Percentiles rank a stretch among this genome's conserved stretches.
Evolutionary conservation across 805 yeast species (phyloP).

Genomic region (Cyberlindnera bimundalis): DNA sequence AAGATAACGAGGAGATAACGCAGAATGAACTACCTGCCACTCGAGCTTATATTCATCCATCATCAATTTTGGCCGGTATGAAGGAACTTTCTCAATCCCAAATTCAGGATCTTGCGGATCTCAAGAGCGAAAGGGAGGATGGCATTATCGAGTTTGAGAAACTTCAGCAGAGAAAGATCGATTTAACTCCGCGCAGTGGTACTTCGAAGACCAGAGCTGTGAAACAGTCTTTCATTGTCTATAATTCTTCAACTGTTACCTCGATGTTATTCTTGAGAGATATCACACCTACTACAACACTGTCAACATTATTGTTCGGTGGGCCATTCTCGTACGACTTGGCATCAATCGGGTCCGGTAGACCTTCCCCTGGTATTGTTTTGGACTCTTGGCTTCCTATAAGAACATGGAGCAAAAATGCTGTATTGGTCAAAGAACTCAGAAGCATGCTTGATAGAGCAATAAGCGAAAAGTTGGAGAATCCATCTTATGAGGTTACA

Average conservation of each 20-base stretch:
- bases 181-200: conserved; percentile 37
- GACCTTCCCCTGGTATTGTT: conserved; percentile 76
- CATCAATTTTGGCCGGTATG: conserved; percentile 65
- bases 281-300: conserved; percentile 72
- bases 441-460: conserved; percentile 63
- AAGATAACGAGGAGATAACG: conserved; percentile 15
- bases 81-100: conserved; percentile 27
- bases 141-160: conserved; percentile 36
- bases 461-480: conserved; percentile 56
- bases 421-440: conserved; percentile 73
- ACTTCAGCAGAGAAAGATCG: conserved; percentile 30
- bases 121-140: conserved; percentile 36
- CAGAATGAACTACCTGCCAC: conserved; percentile 47
- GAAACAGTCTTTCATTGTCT: conserved; percentile 61
- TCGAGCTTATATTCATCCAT: conserved; percentile 83
- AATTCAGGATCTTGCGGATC: conserved; percentile 20
- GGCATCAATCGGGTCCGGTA: conserved; percentile 36
- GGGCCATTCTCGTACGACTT: conserved; percentile 65
- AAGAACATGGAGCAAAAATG: conserved; percentile 92
- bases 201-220: conserved; percentile 30
- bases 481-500: conserved; percentile 36
- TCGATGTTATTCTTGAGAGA: conserved; percentile 68
- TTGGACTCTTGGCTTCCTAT: conserved; percentile 89
- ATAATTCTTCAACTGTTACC: conserved; percentile 56
- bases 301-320: conserved; percentile 78